Evolutionary conservation across 805 yeast genomes (phyloP), one percentile per base, ranked within the genome.

Genomic region (Starmerella riodocensis): DNA sequence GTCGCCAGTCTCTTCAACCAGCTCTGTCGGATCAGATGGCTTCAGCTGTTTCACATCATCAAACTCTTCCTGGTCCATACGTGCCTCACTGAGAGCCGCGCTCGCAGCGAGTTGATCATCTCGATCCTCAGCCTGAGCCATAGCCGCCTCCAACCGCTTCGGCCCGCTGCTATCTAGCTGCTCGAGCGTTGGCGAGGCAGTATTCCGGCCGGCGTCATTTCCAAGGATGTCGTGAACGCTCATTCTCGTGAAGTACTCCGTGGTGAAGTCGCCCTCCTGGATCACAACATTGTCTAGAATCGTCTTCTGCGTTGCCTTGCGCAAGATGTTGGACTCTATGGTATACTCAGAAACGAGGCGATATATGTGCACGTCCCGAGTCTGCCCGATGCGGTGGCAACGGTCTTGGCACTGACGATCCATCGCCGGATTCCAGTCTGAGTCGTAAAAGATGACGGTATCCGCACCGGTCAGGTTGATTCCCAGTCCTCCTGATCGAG

Each of bases 361-460:
- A 64, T 93, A 91, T 41, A 91, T 91, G 59, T 91, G 98, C 26
- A 91, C 99, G 57, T 91, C 98, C 54, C 98, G 70, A 14, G 93
- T 84, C 59, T 91, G 99, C 6, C 99, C 99, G 58, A 91, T 91
- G 66, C 99, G 78, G 59, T 91, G 99, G 62, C 97, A 91, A 59
- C 99, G 76, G 62, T 91, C 99, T 61, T 91, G 98, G 63, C 98
- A 91, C 61, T 91, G 99, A 56, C 85, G 84, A 59, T 91, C 99
- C 96, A 91, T 91, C 1, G 97, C 94, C 2, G 99, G 99, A 56
- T 91, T 91, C 98, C 98, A 88, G 61, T 88, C 98, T 2, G 95
- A 84, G 60, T 91, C 99, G 58, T 93, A 91, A 62, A 91, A 93
- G 6, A 91, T 84, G 32, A 91, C 99, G 0, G 98, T 91, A 55